Base-by-base conservation (phyloP, 345 rosid species). In the Hibiscus syriacus region DNA sequence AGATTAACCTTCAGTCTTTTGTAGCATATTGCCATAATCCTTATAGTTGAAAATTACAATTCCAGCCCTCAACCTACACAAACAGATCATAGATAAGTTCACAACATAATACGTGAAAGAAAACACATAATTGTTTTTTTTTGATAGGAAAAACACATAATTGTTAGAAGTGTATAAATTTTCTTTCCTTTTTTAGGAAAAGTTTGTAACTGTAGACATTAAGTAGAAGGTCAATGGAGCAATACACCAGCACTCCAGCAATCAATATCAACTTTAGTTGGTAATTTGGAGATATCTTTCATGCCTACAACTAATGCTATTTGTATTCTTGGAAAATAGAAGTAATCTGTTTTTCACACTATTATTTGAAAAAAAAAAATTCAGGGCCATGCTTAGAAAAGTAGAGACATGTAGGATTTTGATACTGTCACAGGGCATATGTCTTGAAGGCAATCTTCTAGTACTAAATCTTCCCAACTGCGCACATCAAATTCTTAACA, bases 21-120 rank as follows among this genome's bases (percentile, higher is more conserved):
- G 89, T 64, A 81, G 73, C 80, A 80, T 81, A 55, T 85, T 80
- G 71, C 76, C 79, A 69, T 76, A 78, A 78, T 92, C 96, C 79
- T 80, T 85, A 65, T 90, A 95, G 78, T 95, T 90, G 84, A 95
- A 95, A 80, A 87, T 75, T 23, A 95, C 94, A 64, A 76, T 80
- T 74, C 92, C 92, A 61, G 78, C 80, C 73, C 82, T 78, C 73
- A 85, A 82, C 90, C 98, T 92, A 73, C 67, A 71, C 64, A 81
- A 74, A 72, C 30, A 8, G 17, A 72, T 16, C 69, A 13, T 45
- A 69, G 38, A 69, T 38, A 77, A 26, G 50, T 78, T 10, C 67
- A 20, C 23, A 25, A 23, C 23, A 50, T 36, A 54, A 54, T 20
- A 68, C 43, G 66, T 10, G 19, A 58, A 29, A 11, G 26, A 45